Percentiles rank a stretch among this genome's conserved stretches.
These are phyloP conservation scores for Sarcocystis neurona DNA, from an alignment of 169 alveolate genomes.

Conservation along the genomic window DNA sequence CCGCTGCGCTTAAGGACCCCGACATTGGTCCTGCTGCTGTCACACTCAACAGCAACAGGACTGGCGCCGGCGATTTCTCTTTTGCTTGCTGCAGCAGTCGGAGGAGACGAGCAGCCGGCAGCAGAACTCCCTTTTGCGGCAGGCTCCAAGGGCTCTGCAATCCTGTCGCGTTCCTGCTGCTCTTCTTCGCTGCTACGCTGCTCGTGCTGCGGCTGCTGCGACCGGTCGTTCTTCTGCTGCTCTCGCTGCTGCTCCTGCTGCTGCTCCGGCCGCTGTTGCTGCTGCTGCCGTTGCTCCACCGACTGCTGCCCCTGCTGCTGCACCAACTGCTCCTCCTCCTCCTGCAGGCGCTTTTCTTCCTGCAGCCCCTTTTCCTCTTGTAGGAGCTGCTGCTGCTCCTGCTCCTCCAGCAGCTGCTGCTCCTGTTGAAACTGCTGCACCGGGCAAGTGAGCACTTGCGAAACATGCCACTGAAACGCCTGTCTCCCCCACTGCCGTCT, in stretches of 20 bases:
- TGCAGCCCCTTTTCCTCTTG: not conserved
- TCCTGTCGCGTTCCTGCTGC: too few species aligned
- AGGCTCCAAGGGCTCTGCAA: too few species aligned
- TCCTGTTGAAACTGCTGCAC: not conserved
- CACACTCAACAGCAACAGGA: too few species aligned
- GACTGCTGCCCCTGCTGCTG: not conserved
- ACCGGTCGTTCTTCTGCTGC: too few species aligned
- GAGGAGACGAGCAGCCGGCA: too few species aligned
- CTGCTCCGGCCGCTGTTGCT: not conserved
- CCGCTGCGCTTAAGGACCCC: too few species aligned
- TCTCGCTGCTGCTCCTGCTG: not conserved
- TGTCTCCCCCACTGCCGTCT: conserved; percentile 8
- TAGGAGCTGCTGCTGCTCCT: not conserved
- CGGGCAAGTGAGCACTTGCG: conserved; percentile 22
- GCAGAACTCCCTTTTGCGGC: too few species aligned
- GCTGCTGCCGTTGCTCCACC: not conserved
- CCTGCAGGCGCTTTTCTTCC: not conserved
- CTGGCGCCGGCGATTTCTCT: too few species aligned
- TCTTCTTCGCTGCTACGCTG: too few species aligned
- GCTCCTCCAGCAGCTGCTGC: not conserved
- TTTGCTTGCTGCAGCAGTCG: too few species aligned
- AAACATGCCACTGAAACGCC: conserved; percentile 34
- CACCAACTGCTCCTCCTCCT: not conserved
- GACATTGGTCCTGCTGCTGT: too few species aligned
- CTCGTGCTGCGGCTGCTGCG: too few species aligned